Conservation (phyloP, 2,329 filamentous ascomycete species). For the Coniella lustricola region DNA sequence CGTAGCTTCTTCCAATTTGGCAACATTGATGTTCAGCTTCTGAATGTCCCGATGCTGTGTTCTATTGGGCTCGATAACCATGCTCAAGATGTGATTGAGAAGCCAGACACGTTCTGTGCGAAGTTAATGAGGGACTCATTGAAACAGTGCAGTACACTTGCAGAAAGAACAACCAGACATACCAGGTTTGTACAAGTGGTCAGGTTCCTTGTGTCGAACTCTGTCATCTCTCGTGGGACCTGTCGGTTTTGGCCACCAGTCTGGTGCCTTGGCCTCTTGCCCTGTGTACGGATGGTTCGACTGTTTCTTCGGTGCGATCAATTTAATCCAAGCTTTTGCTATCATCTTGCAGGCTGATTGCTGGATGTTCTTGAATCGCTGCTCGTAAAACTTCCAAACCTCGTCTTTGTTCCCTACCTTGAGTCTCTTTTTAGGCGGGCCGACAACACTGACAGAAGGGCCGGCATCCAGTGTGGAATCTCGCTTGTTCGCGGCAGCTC, state of each 20-base stretch:
- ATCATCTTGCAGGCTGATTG: slow-evolving; percentile 67
- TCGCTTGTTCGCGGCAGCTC: slow-evolving; percentile 27
- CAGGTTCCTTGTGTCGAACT: slow-evolving; percentile 65
- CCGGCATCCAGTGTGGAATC: slow-evolving; percentile 32
- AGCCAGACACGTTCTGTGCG: slow-evolving; percentile 50
- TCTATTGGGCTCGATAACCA: slow-evolving; percentile 45
- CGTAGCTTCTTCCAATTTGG: slow-evolving; percentile 51
- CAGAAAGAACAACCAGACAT: neutral
- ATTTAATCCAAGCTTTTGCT: slow-evolving; percentile 69
- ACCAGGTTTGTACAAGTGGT: slow-evolving; percentile 55
- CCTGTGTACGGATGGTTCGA: slow-evolving; percentile 65
- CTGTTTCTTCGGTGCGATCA: slow-evolving; percentile 71
- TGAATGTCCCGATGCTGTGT: slow-evolving; percentile 45
- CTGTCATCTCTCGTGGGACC: slow-evolving; percentile 42
- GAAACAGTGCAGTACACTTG: no score
- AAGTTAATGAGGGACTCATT: slow-evolving; percentile 8
- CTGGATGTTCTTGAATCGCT: slow-evolving; percentile 58
- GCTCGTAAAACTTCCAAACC: slow-evolving; percentile 53
- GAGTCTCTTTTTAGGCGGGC: slow-evolving; percentile 34
- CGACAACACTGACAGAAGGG: slow-evolving; percentile 28
- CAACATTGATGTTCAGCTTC: slow-evolving; percentile 45
- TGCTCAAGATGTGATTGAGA: slow-evolving; percentile 51
- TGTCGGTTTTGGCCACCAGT: slow-evolving; percentile 60
- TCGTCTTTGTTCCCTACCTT: slow-evolving; percentile 46
- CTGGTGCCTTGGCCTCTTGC: slow-evolving; percentile 54